Conservation (phyloP, 2,329 filamentous ascomycete species). For the Fusarium musae region DNA sequence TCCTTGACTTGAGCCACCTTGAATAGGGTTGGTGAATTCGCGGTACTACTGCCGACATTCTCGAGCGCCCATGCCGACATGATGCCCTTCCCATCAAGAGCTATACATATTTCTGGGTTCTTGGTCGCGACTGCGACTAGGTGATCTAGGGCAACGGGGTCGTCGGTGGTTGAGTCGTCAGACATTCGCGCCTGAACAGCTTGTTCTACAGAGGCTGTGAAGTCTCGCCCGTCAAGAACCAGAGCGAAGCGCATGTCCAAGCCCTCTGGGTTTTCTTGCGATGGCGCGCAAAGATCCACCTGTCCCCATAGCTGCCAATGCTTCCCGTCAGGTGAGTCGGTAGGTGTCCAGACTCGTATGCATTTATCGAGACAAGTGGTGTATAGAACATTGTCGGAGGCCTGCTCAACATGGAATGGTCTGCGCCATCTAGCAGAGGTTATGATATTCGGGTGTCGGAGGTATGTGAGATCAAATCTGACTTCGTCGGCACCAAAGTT, state of each 20-base stretch:
- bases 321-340: conserved; percentile 76
- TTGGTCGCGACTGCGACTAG: conserved; percentile 87
- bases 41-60: conserved; percentile 78
- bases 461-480: conserved; percentile 89
- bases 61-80: conserved; percentile 96
- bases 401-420: conserved; percentile 80
- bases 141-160: conserved; percentile 78
- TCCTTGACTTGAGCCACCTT: conserved; percentile 83
- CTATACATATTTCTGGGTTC: conserved; percentile 86
- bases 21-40: conserved; percentile 77
- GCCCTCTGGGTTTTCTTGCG: conserved; percentile 58
- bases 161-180: conserved; percentile 68
- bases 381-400: conserved; percentile 87
- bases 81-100: conserved; percentile 83
- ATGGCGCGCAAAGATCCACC: conserved; percentile 79
- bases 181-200: conserved; percentile 72
- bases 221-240: conserved; percentile 83
- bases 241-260: conserved; percentile 64
- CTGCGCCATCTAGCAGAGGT: conserved; percentile 87
- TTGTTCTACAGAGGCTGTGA: conserved; percentile 79
- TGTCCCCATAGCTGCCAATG: conserved; percentile 83
- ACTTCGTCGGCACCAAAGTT: conserved; percentile 86
- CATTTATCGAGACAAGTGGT: conserved; percentile 85
- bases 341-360: conserved; percentile 84
- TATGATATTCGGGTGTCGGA: conserved; percentile 85